These are phyloP conservation scores for Afroboletus lepidellus DNA, from an alignment of 1,284 basidiomycete species.

Conservation along the genomic window DNA sequence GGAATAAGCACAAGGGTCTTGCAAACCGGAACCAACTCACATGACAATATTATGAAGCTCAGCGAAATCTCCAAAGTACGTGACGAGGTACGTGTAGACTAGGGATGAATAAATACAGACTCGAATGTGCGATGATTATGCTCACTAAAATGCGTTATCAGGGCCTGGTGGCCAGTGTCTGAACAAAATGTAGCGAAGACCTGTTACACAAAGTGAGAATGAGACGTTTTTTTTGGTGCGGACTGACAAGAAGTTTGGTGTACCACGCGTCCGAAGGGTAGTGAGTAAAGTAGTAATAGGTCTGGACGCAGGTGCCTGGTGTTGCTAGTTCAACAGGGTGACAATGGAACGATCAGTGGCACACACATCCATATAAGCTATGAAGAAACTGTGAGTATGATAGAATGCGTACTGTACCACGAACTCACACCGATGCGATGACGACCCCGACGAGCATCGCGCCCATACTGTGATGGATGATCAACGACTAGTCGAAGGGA, in stretches of 20 bases:
- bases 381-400: not conserved
- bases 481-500: not conserved
- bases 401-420: not conserved
- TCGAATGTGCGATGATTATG: not conserved
- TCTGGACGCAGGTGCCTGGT: conserved; percentile 54
- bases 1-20: not conserved
- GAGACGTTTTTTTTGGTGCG: not conserved
- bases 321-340: not conserved
- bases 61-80: conserved; percentile 41
- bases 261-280: conserved; percentile 51
- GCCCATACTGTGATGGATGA: conserved; percentile 39
- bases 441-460: conserved; percentile 50
- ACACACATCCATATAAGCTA: conserved; percentile 54
- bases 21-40: conserved; percentile 32
- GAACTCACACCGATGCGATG: conserved; percentile 43
- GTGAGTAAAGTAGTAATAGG: conserved; percentile 51
- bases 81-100: conserved; percentile 59
- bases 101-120: not conserved
- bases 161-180: conserved; percentile 53
- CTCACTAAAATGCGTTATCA: conserved; percentile 55
- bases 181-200: conserved; percentile 46
- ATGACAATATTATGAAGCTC: conserved; percentile 43
- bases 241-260: conserved; percentile 42
- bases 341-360: not conserved
- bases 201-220: conserved; percentile 28